A percentile compares a stretch with the other conserved stretches of the same genome.
Conservation (phyloP, 2,329 filamentous ascomycete genomes). For the Xylariales sp. region DNA sequence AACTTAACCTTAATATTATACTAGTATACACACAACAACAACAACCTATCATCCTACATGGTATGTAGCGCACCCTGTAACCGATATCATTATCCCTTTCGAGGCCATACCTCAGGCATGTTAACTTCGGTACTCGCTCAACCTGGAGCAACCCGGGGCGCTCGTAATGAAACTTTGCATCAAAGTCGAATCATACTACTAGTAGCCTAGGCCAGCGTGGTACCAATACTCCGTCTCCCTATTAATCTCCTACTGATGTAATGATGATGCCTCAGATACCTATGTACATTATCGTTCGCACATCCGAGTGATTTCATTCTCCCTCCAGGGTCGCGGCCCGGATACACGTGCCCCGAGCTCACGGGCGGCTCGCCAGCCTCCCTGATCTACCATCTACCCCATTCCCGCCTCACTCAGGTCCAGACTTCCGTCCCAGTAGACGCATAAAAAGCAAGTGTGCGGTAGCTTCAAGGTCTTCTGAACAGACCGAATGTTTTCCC, state of each 20-base stretch:
- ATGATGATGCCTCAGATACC: neutral
- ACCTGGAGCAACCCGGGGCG: neutral
- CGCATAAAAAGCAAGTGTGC: slow-evolving; percentile 5
- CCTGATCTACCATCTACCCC: slow-evolving; percentile 6
- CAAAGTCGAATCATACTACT: slow-evolving; percentile 13
- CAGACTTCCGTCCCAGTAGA: neutral
- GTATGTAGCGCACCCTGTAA: slow-evolving; percentile 1
- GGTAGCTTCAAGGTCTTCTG: neutral
- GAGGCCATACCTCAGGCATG: neutral
- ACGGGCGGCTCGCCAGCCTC: slow-evolving; percentile 8
- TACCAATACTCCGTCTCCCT: slow-evolving; percentile 6
- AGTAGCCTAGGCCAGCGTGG: neutral
- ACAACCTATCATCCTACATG: neutral
- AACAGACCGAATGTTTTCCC: neutral
- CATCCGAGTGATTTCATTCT: no score
- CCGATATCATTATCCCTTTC: neutral
- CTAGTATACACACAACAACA: neutral
- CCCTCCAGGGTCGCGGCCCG: no score
- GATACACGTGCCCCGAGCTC: neutral
- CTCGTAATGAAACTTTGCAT: slow-evolving; percentile 7
- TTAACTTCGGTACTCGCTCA: slow-evolving; percentile 1
- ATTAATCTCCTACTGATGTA: neutral
- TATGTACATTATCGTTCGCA: neutral
- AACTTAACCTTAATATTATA: slow-evolving; percentile 4
- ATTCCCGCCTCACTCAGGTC: slow-evolving; percentile 3